These are phyloP conservation scores for Auricularia cornea DNA, from an alignment of 768 basidiomycete genomes.

Conservation along the genomic window DNA sequence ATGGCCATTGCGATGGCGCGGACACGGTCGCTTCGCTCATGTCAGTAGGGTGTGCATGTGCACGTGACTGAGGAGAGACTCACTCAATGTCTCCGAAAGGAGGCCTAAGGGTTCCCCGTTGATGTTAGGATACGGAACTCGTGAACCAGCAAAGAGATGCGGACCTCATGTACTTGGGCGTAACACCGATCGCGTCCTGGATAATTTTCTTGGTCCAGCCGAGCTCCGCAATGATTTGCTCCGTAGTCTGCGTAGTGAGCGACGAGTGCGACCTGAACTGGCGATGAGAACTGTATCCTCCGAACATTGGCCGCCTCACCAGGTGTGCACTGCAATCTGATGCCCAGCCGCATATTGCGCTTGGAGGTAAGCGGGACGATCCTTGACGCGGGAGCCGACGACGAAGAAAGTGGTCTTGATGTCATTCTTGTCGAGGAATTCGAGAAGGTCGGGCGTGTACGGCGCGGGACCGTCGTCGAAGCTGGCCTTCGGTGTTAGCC, in stretches of 20 bases:
- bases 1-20: slow-evolving; percentile 35
- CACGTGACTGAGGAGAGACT: background rate
- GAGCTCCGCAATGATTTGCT: slow-evolving; percentile 37
- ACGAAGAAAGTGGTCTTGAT: slow-evolving; percentile 40
- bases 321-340: slow-evolving; percentile 37
- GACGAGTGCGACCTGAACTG: slow-evolving; percentile 32
- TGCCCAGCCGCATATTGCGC: slow-evolving; percentile 26
- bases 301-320: slow-evolving; percentile 34
- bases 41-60: too few relatives aligned
- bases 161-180: slow-evolving; percentile 5
- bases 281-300: slow-evolving; percentile 19
- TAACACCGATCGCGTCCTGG: slow-evolving; percentile 30
- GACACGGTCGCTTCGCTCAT: slow-evolving; percentile 32
- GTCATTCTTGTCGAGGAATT: slow-evolving; percentile 29
- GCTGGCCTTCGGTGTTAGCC: slow-evolving; percentile 1
- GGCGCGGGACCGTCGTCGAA: slow-evolving; percentile 34
- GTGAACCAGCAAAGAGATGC: too few relatives aligned
- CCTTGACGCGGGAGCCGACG: slow-evolving; percentile 29
- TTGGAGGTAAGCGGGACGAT: slow-evolving; percentile 37
- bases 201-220: slow-evolving; percentile 38
- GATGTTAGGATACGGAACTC: too few relatives aligned
- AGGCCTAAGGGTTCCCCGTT: too few relatives aligned
- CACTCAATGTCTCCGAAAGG: slow-evolving; percentile 19
- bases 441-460: slow-evolving; percentile 35
- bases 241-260: slow-evolving; percentile 23